phyloP scores from a whole-genome alignment of 352 stramenopile genomes.

The Stramenopiles sp. region DNA sequence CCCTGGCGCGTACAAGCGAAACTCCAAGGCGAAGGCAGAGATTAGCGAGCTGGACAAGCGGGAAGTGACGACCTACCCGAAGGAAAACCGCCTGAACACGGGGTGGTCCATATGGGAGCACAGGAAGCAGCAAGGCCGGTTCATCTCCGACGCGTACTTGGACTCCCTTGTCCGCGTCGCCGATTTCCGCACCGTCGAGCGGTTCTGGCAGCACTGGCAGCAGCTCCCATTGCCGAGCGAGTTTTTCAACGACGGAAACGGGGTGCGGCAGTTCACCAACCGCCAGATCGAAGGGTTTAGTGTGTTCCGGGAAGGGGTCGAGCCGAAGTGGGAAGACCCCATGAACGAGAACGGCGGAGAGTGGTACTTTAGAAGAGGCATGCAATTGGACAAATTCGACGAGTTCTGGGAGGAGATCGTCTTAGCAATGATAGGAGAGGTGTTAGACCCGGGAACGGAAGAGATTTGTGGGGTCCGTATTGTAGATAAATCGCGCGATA shows the following conservation, averaged over 20 bases:
- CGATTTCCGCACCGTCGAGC: conserved; percentile 52
- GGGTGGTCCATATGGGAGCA: conserved; percentile 62
- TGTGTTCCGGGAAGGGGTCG: conserved; percentile 64
- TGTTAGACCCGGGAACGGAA: conserved; percentile 46
- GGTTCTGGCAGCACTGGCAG: conserved; percentile 72
- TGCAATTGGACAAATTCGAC: conserved; percentile 46
- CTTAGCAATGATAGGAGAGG: conserved; percentile 61
- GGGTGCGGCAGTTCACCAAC: conserved; percentile 64
- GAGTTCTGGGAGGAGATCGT: conserved; percentile 67
- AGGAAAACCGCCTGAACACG: conserved; percentile 45
- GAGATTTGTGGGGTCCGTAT: conserved; percentile 68
- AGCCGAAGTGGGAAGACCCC: conserved; percentile 62
- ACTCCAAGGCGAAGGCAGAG: neutral
- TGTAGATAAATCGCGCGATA: conserved; percentile 42
- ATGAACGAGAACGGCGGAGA: conserved; percentile 63
- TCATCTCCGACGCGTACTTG: conserved; percentile 39
- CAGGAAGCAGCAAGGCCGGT: conserved; percentile 39
- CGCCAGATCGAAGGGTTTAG: conserved; percentile 76
- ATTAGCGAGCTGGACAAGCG: neutral
- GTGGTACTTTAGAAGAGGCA: conserved; percentile 38
- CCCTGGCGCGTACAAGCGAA: neutral
- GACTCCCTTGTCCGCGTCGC: conserved; percentile 65
- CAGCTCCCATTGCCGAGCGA: conserved; percentile 63
- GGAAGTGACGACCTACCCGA: neutral
- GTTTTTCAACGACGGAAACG: conserved; percentile 31